Percentiles rank a stretch among this genome's conserved stretches.
Conservation (phyloP, 2,329 filamentous ascomycete species). For the Cladosporium sp. region DNA sequence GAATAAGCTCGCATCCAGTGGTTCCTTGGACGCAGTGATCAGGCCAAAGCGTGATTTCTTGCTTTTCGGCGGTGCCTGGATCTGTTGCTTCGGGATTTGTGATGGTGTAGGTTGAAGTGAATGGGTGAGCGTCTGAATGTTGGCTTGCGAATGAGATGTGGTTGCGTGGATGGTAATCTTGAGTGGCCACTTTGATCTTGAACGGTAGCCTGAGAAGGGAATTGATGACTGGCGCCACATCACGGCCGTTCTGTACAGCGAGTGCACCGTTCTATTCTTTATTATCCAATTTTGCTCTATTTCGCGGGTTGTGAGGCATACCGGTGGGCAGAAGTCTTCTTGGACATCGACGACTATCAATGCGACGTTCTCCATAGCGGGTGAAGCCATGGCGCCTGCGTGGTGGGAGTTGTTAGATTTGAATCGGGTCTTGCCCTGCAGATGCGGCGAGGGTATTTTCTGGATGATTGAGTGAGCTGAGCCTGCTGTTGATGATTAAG, state of each 20-base stretch:
- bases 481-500: no score
- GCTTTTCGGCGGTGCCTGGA: conserved; percentile 45
- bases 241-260: conserved; percentile 72
- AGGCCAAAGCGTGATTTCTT: conserved; percentile 71
- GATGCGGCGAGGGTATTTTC: no score
- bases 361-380: conserved; percentile 5
- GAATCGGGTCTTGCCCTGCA: no score
- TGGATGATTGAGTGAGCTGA: no score
- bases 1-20: conserved; percentile 69
- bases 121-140: conserved; percentile 69
- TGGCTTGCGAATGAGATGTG: conserved; percentile 90
- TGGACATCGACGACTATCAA: conserved; percentile 20
- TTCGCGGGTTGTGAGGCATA: neutral
- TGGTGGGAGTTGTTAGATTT: no score
- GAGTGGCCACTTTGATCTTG: conserved; percentile 74
- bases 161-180: conserved; percentile 81
- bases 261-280: conserved; percentile 87
- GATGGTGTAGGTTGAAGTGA: conserved; percentile 64
- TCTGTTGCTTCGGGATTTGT: conserved; percentile 56
- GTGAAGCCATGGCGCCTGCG: neutral
- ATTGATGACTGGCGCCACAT: conserved; percentile 72
- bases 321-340: conserved; percentile 20
- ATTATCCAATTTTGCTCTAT: conserved; percentile 51
- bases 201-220: conserved; percentile 71
- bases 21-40: conserved; percentile 81